phyloP scores from a whole-genome alignment of 2,329 filamentous ascomycete species.

The Trichoderma citrinoviride region DNA sequence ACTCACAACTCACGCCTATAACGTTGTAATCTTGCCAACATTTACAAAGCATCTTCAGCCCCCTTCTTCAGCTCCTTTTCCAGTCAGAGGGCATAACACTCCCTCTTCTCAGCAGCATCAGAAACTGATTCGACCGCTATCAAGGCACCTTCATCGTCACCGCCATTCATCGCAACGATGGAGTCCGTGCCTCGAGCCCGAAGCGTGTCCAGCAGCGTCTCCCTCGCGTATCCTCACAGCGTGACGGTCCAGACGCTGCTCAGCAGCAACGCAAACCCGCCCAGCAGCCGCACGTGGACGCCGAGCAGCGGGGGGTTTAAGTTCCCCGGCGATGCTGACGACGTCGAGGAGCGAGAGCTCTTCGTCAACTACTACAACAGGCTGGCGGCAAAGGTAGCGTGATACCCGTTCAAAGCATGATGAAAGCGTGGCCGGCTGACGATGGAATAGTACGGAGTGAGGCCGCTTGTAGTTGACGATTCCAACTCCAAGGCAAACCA shows the following conservation, averaged over 20 bases:
- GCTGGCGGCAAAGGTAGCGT: conserved; percentile 54
- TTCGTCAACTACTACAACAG: conserved; percentile 60
- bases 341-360: conserved; percentile 45
- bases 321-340: conserved; percentile 48
- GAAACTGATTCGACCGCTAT: too few species aligned
- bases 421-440: neutral
- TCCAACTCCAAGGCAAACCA: conserved; percentile 36
- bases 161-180: neutral
- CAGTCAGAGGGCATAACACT: too few species aligned
- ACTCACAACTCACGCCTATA: too few species aligned
- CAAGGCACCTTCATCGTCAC: neutral
- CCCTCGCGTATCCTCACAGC: conserved; percentile 30
- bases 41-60: conserved; percentile 5
- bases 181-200: conserved; percentile 23
- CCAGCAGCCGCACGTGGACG: conserved; percentile 56
- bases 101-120: neutral
- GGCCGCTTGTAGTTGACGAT: conserved; percentile 39
- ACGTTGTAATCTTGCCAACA: neutral
- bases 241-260: conserved; percentile 29
- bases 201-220: conserved; percentile 30
- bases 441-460: conserved; percentile 51
- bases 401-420: neutral
- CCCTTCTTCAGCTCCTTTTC: neutral
- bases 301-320: conserved; percentile 53
- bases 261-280: conserved; percentile 27